A percentile compares a stretch with the other conserved stretches of the same genome.
Evolutionary conservation across 1,284 basidiomycete genomes (phyloP).

Genomic region (Ceratobasidium sp.): DNA sequence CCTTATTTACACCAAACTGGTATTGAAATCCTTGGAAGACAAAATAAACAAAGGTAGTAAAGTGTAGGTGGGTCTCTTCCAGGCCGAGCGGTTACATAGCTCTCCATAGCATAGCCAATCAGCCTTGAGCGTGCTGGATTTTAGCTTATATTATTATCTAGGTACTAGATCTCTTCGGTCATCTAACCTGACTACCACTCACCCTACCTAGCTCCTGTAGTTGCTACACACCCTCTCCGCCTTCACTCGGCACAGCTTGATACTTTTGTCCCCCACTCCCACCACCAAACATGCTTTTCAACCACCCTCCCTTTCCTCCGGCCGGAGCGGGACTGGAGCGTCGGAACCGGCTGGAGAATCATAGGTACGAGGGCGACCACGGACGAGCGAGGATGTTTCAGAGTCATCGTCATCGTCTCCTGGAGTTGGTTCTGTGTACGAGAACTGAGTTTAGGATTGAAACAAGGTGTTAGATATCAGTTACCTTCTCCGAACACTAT

Average conservation of each 20-base stretch:
- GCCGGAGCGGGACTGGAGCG: constrained; percentile 51
- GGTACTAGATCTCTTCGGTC: not conserved
- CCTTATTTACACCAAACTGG: no score
- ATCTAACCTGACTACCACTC: not conserved
- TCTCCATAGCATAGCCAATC: no score
- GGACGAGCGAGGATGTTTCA: constrained; percentile 71
- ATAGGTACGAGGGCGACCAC: constrained; percentile 52
- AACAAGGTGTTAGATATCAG: constrained; percentile 17
- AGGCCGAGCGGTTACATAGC: no score
- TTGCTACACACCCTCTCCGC: constrained; percentile 26
- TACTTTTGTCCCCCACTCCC: constrained; percentile 61
- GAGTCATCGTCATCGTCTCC: constrained; percentile 78
- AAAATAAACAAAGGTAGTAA: no score
- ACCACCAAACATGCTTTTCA: constrained; percentile 67
- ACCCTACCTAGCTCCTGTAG: not conserved
- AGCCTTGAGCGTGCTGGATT: no score
- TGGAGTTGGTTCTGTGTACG: not conserved
- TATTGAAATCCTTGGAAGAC: no score
- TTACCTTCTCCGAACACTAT: constrained; percentile 65
- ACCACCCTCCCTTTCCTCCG: constrained; percentile 59
- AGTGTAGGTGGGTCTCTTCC: no score
- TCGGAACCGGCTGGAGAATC: constrained; percentile 57
- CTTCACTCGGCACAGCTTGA: constrained; percentile 61
- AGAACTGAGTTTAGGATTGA: constrained; percentile 55
- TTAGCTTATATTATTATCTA: not conserved